Percentiles rank a stretch among this genome's conserved stretches.
These are phyloP conservation scores for Chrysosporium keratinophilum DNA, from an alignment of 2,329 filamentous ascomycete genomes.

Conservation along the genomic window DNA sequence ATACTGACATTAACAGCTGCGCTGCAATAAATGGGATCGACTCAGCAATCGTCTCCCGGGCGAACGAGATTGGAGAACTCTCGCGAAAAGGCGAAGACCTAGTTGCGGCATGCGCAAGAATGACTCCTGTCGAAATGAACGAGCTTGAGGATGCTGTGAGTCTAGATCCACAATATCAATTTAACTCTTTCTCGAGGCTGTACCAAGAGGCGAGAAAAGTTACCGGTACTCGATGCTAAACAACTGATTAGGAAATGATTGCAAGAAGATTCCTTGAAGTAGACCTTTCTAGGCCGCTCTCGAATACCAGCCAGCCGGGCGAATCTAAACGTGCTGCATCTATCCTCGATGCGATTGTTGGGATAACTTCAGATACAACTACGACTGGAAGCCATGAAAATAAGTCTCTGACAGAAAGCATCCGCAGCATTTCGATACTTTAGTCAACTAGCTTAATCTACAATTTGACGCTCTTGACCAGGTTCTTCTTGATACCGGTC, in stretches of 20 bases:
- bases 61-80: conserved; percentile 60
- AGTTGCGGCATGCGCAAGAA: conserved; percentile 56
- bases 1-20: conserved; percentile 42
- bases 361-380: neutral
- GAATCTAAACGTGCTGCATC: neutral
- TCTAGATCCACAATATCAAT: conserved; percentile 24
- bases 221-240: conserved; percentile 1
- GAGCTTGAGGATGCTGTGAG: conserved; percentile 57
- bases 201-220: too few species aligned
- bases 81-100: conserved; percentile 66
- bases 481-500: conserved; percentile 86
- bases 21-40: conserved; percentile 81
- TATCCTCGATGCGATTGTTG: conserved; percentile 10
- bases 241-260: conserved; percentile 37
- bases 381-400: neutral
- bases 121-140: conserved; percentile 54
- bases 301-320: neutral
- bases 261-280: conserved; percentile 49
- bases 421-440: neutral
- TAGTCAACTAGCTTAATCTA: conserved; percentile 32
- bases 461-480: conserved; percentile 90
- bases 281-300: conserved; percentile 25
- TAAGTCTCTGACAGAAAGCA: neutral
- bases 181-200: neutral
- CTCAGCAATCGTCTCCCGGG: conserved; percentile 58